Evolutionary conservation across 495 filamentous ascomycete species (phyloP).

Genomic region (Rusavskia elegans): DNA sequence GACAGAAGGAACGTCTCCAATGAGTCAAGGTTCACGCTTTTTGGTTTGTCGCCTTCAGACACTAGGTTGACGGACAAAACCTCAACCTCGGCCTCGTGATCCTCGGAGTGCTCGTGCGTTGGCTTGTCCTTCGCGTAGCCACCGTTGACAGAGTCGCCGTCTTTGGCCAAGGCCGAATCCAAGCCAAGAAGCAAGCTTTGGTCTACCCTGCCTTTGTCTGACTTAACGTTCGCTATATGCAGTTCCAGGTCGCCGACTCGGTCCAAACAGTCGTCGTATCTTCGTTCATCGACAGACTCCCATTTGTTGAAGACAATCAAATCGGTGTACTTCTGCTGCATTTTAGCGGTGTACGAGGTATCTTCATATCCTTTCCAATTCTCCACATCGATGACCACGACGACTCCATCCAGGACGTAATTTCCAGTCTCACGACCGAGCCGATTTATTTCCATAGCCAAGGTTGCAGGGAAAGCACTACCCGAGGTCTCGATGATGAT

Average conservation of each 20-base stretch:
- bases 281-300: slow-evolving; percentile 55
- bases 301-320: slow-evolving; percentile 92
- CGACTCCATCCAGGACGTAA: slow-evolving; percentile 76
- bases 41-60: slow-evolving; percentile 10
- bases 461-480: slow-evolving; percentile 71
- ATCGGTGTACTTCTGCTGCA: slow-evolving; percentile 84
- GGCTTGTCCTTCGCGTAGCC: not conserved
- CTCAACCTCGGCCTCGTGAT: slow-evolving; percentile 77
- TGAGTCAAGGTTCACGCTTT: slow-evolving; percentile 43
- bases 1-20: slow-evolving; percentile 48
- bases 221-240: slow-evolving; percentile 56
- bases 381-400: slow-evolving; percentile 89
- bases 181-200: slow-evolving; percentile 71
- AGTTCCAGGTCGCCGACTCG: slow-evolving; percentile 75
- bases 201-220: slow-evolving; percentile 56
- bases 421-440: slow-evolving; percentile 44
- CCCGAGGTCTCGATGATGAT: slow-evolving; percentile 91
- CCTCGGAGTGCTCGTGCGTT: slow-evolving; percentile 25
- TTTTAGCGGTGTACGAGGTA: slow-evolving; percentile 70
- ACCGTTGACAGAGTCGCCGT: slow-evolving; percentile 18
- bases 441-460: slow-evolving; percentile 88
- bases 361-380: slow-evolving; percentile 95
- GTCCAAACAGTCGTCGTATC: slow-evolving; percentile 71
- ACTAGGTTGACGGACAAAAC: slow-evolving; percentile 64
- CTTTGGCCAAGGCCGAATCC: slow-evolving; percentile 60